Evolutionary conservation across 2,329 filamentous ascomycete genomes (phyloP).

Genomic region (Thielaviopsis punctulata): DNA sequence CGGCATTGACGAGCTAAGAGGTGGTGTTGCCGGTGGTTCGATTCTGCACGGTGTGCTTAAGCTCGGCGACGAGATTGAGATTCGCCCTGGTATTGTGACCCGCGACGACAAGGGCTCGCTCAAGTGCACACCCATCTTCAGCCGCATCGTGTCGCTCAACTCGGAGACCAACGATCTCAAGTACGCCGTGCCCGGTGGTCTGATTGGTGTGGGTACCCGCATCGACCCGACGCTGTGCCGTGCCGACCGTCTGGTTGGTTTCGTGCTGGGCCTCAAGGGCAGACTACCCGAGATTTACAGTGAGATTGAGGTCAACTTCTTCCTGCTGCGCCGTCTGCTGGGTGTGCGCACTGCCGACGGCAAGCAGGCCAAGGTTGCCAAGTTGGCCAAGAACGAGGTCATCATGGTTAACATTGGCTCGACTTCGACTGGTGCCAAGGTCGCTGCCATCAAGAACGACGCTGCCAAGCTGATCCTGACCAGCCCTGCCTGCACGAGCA

Average conservation of each 20-base stretch:
- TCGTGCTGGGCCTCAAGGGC: conserved; percentile 89
- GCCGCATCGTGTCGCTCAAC: conserved; percentile 83
- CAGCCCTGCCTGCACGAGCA: conserved; percentile 86
- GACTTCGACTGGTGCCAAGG: conserved; percentile 92
- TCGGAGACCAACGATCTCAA: conserved; percentile 97
- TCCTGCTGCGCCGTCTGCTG: conserved; percentile 80
- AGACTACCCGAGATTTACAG: conserved; percentile 92
- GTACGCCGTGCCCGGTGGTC: conserved; percentile 90
- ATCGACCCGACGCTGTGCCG: conserved; percentile 96
- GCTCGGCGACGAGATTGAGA: conserved; percentile 95
- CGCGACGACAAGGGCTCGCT: conserved; percentile 87
- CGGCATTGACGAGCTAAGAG: conserved; percentile 95
- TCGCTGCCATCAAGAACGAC: conserved; percentile 92
- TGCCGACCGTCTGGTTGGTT: conserved; percentile 96
- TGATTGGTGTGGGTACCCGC: conserved; percentile 94
- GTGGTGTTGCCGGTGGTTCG: conserved; percentile 92
- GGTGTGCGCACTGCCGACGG: conserved; percentile 96
- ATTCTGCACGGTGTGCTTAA: conserved; percentile 95
- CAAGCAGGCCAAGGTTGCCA: conserved; percentile 98
- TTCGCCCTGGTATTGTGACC: conserved; percentile 93
- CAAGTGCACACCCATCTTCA: conserved; percentile 94
- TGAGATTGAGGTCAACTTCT: conserved; percentile 98
- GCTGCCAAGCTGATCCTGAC: conserved; percentile 88
- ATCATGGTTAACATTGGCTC: conserved; percentile 99
- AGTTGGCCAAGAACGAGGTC: conserved; percentile 95